These are phyloP conservation scores for Hypoxylon intermedium DNA, from an alignment of 495 filamentous ascomycete genomes.

Conservation along the genomic window DNA sequence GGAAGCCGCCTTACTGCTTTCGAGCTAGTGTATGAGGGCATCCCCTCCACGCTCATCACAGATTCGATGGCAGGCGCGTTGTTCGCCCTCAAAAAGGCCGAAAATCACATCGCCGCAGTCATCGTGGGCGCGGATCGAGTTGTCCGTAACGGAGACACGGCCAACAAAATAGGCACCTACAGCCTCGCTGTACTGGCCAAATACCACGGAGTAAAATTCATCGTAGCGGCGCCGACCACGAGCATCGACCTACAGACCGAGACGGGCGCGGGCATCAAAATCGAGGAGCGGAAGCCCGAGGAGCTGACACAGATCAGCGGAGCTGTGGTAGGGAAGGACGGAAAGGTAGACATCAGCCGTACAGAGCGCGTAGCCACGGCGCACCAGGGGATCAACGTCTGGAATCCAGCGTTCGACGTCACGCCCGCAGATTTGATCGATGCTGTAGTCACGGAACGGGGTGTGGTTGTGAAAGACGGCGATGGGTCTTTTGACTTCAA, in stretches of 20 bases:
- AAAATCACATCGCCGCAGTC: conserved; percentile 75
- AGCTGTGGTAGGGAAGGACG: conserved; percentile 60
- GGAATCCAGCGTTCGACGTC: conserved; percentile 97
- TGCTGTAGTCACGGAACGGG: conserved; percentile 91
- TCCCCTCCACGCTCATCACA: conserved; percentile 92
- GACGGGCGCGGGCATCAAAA: conserved; percentile 77
- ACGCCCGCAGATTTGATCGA: conserved; percentile 88
- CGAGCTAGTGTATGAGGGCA: conserved; percentile 89
- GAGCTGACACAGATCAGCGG: conserved; percentile 86
- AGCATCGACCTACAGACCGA: conserved; percentile 86
- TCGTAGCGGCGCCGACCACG: conserved; percentile 93
- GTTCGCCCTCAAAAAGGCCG: conserved; percentile 64
- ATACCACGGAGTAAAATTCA: conserved; percentile 88
- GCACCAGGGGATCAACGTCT: conserved; percentile 80
- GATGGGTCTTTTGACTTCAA: conserved; percentile 78
- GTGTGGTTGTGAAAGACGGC: conserved; percentile 78
- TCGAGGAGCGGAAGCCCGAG: conserved; percentile 80
- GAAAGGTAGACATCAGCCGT: conserved; percentile 56
- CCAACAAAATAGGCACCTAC: conserved; percentile 99
- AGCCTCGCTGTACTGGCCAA: conserved; percentile 82
- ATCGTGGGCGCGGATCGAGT: conserved; percentile 96
- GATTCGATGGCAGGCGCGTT: conserved; percentile 95
- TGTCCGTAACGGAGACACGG: conserved; percentile 94
- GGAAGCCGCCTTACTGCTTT: conserved; percentile 94
- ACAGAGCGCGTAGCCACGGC: conserved; percentile 80